phyloP scores from a whole-genome alignment of 495 filamentous ascomycete species.

The Penicillium diatomitis region DNA sequence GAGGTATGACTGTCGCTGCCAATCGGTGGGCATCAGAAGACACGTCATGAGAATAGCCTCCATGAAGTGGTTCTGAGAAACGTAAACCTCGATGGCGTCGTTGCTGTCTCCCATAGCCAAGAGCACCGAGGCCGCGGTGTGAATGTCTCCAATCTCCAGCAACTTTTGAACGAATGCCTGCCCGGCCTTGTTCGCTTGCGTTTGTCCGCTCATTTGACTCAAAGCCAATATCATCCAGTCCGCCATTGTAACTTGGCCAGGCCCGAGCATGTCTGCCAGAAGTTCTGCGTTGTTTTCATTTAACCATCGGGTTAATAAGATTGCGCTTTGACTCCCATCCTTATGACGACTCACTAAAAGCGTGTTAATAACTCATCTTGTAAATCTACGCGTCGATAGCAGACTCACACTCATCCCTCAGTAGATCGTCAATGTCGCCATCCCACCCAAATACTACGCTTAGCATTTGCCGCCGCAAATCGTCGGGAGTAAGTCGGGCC shows the following conservation, averaged over 20 bases:
- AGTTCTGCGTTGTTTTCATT: constrained; percentile 75
- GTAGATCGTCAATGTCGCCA: constrained; percentile 70
- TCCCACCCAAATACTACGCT: constrained; percentile 94
- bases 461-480: constrained; percentile 85
- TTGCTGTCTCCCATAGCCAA: constrained; percentile 87
- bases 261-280: constrained; percentile 62
- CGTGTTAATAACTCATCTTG: too few relatives aligned
- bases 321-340: constrained; percentile 60
- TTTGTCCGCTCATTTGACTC: constrained; percentile 71
- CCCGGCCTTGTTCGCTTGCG: constrained; percentile 80
- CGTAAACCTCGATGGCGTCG: constrained; percentile 93
- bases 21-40: constrained; percentile 65
- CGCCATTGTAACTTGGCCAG: constrained; percentile 74
- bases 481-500: constrained; percentile 63
- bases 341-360: constrained; percentile 55
- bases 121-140: constrained; percentile 83
- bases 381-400: too few relatives aligned
- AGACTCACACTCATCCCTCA: constrained; percentile 69
- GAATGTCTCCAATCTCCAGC: constrained; percentile 81
- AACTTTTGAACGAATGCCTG: constrained; percentile 88
- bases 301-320: constrained; percentile 84
- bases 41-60: constrained; percentile 79
- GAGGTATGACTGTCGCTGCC: constrained; percentile 81
- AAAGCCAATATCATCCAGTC: constrained; percentile 97
- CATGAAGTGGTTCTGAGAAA: constrained; percentile 85